phyloP scores from a whole-genome alignment of 2,329 filamentous ascomycete species.

The Cladosporium velox region DNA sequence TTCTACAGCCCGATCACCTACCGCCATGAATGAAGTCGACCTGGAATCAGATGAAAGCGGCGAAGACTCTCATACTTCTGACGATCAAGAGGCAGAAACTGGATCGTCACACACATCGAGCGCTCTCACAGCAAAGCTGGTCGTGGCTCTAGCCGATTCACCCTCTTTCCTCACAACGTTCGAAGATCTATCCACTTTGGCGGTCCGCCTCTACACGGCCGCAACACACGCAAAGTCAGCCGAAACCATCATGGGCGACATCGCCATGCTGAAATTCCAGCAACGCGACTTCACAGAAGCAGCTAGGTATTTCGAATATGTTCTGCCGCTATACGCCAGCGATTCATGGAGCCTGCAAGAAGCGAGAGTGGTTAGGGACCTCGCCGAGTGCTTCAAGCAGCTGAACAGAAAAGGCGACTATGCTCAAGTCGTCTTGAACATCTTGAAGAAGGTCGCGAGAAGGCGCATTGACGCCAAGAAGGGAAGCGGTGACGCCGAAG shows the following conservation, averaged over 20 bases:
- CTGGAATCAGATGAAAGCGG: constrained; percentile 33
- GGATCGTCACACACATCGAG: background rate
- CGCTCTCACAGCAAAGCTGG: background rate
- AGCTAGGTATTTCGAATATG: constrained; percentile 73
- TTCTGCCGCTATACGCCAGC: constrained; percentile 76
- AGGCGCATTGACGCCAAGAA: constrained; percentile 3
- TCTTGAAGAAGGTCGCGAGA: constrained; percentile 66
- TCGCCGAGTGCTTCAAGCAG: constrained; percentile 77
- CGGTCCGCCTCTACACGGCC: constrained; percentile 78
- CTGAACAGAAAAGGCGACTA: constrained; percentile 78
- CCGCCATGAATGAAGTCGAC: constrained; percentile 37
- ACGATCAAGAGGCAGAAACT: background rate
- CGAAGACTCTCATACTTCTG: constrained; percentile 6
- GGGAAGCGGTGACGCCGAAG: constrained; percentile 17
- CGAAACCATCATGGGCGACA: constrained; percentile 76
- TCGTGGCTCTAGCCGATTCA: background rate
- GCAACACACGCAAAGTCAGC: constrained; percentile 77
- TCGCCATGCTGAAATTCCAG: constrained; percentile 74
- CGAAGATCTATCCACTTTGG: constrained; percentile 47
- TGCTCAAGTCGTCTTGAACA: constrained; percentile 70
- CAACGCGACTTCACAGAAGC: constrained; percentile 73
- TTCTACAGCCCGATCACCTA: background rate
- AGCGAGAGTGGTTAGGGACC: constrained; percentile 80
- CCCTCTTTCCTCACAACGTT: constrained; percentile 13
- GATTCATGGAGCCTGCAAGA: constrained; percentile 79